Conservation (phyloP, 2,329 filamentous ascomycete species). For the Exophiala sp. region DNA sequence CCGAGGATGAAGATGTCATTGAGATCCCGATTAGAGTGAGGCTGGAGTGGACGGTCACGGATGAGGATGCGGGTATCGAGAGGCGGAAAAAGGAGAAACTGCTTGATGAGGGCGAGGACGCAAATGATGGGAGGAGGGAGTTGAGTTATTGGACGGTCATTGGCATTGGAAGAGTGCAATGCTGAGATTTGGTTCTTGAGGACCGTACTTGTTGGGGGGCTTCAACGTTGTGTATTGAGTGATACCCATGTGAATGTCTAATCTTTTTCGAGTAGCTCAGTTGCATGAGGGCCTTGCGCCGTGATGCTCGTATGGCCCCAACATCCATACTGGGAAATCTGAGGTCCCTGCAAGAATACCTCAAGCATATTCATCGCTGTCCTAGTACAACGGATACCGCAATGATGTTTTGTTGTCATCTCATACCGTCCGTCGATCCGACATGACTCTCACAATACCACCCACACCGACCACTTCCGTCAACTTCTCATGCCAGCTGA, state of each 20-base stretch:
- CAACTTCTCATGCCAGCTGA: conserved; percentile 99
- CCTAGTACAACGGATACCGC: neutral
- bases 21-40: conserved; percentile 95
- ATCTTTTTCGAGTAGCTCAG: no score
- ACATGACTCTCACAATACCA: conserved; percentile 93
- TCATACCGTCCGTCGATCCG: conserved; percentile 86
- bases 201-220: neutral
- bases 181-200: neutral
- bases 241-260: no score
- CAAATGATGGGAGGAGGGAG: conserved; percentile 73
- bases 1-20: conserved; percentile 61
- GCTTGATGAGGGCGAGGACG: conserved; percentile 44
- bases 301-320: no score
- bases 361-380: no score
- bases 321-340: no score
- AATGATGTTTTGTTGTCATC: neutral
- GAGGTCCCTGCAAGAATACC: no score
- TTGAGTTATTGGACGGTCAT: conserved; percentile 95
- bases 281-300: no score
- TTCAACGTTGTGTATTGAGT: no score
- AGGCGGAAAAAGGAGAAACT: conserved; percentile 30
- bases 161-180: conserved; percentile 73
- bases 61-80: conserved; percentile 46
- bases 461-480: conserved; percentile 90
- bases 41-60: conserved; percentile 67